Percentiles rank a stretch among this genome's conserved stretches.
Conservation (phyloP, 345 rosid genomes). For the Aegle marmelos region DNA sequence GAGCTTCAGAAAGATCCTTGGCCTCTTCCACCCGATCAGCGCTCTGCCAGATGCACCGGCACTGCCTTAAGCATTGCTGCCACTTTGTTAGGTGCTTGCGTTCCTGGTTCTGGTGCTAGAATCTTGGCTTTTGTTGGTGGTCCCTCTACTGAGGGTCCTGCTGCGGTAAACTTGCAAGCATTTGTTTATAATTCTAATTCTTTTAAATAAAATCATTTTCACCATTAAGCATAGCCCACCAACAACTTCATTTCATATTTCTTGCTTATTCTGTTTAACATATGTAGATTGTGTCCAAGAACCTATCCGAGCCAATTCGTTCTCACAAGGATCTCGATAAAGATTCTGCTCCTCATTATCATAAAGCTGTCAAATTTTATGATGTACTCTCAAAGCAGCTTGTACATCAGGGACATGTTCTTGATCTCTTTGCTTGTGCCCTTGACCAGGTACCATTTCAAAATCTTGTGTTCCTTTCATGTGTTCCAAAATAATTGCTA, state of each 20-base stretch:
- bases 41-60: slow-evolving; percentile 82
- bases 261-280: not conserved
- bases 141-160: slow-evolving; percentile 84
- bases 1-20: slow-evolving; percentile 89
- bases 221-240: no score
- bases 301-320: slow-evolving; percentile 86
- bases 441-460: slow-evolving; percentile 67
- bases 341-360: slow-evolving; percentile 75
- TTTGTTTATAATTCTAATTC: not conserved
- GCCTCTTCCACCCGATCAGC: slow-evolving; percentile 68
- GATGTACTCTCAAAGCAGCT: slow-evolving; percentile 84
- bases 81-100: slow-evolving; percentile 80
- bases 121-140: slow-evolving; percentile 97
- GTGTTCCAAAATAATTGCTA: not conserved
- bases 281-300: slow-evolving; percentile 72
- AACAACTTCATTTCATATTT: not conserved
- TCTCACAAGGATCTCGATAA: slow-evolving; percentile 94
- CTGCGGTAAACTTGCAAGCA: slow-evolving; percentile 52
- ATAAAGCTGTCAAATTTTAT: slow-evolving; percentile 78
- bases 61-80: slow-evolving; percentile 91
- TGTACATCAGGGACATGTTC: slow-evolving; percentile 96
- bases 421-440: slow-evolving; percentile 93
- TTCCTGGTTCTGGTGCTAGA: slow-evolving; percentile 94
- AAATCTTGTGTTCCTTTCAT: not conserved
- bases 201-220: no score